A percentile compares a stretch with the other conserved stretches of the same genome.
Conservation (phyloP, 1,284 basidiomycete species). For the Cryptococcus sp. region DNA sequence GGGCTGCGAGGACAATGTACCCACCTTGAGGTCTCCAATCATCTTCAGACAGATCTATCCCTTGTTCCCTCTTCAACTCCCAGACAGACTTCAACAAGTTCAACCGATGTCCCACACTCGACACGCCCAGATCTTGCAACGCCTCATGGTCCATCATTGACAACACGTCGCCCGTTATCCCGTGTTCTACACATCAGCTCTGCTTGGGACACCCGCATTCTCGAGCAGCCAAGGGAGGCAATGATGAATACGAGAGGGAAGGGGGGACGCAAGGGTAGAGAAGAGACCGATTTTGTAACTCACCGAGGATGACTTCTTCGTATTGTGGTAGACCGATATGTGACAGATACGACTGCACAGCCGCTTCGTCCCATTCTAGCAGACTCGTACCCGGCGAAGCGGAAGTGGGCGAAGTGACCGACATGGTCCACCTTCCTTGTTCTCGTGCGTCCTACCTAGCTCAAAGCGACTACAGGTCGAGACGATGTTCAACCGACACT, state of each 20-base stretch:
- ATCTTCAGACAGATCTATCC: slow-evolving; percentile 74
- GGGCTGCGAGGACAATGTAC: too few species aligned
- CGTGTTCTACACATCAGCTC: slow-evolving; percentile 60
- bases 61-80: slow-evolving; percentile 74
- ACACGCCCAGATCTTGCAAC: slow-evolving; percentile 76
- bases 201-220: too few species aligned
- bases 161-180: slow-evolving; percentile 81
- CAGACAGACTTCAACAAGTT: slow-evolving; percentile 85
- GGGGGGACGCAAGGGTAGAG: too few species aligned
- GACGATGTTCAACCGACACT: too few species aligned
- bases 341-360: slow-evolving; percentile 69
- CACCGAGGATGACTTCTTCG: slow-evolving; percentile 52
- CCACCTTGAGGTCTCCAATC: slow-evolving; percentile 85
- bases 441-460: too few species aligned
- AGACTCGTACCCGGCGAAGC: slow-evolving; percentile 30
- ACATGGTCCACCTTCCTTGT: too few species aligned
- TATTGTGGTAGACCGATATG: slow-evolving; percentile 74
- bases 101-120: slow-evolving; percentile 78
- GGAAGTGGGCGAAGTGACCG: slow-evolving; percentile 26
- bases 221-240: too few species aligned
- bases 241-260: too few species aligned
- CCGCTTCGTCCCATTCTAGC: slow-evolving; percentile 72
- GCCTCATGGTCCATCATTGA: slow-evolving; percentile 72
- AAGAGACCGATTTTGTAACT: slow-evolving; percentile 32
- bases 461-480: too few species aligned